A percentile compares a stretch with the other conserved stretches of the same genome.
These are phyloP conservation scores for Halteria grandinella DNA, from an alignment of 73 alveolate species.

Conservation along the genomic window DNA sequence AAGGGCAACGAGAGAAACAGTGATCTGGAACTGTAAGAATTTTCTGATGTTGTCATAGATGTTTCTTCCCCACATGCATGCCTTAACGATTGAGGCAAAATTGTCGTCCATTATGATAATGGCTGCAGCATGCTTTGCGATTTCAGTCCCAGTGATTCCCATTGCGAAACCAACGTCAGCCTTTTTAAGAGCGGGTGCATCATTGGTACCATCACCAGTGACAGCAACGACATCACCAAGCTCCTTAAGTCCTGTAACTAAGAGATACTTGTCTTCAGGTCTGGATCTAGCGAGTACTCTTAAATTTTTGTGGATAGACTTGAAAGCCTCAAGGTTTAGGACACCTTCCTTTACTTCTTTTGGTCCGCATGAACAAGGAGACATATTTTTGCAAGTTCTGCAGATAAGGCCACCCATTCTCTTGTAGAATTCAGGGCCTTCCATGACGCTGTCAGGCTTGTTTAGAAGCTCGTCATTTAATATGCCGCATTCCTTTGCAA, in stretches of 20 bases:
- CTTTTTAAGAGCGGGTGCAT: slow-evolving; percentile 86
- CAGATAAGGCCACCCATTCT: slow-evolving; percentile 88
- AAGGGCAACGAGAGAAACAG: slow-evolving; percentile 84
- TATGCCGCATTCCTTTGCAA: slow-evolving; percentile 93
- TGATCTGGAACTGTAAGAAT: slow-evolving; percentile 85
- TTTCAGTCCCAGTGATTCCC: slow-evolving; percentile 94
- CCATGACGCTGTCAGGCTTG: slow-evolving; percentile 32
- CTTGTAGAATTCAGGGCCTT: slow-evolving; percentile 80
- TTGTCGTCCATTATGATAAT: slow-evolving; percentile 76
- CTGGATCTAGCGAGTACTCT: slow-evolving; percentile 81
- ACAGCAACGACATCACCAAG: slow-evolving; percentile 84
- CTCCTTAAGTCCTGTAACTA: slow-evolving; percentile 81
- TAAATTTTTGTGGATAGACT: slow-evolving; percentile 60
- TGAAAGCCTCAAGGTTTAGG: slow-evolving; percentile 35
- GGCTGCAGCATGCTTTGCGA: slow-evolving; percentile 95
- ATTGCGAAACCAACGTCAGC: slow-evolving; percentile 92
- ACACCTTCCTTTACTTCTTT: slow-evolving; percentile 33
- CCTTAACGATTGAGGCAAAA: slow-evolving; percentile 85
- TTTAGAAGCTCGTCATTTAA: slow-evolving; percentile 70
- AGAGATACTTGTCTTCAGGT: slow-evolving; percentile 82
- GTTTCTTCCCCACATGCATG: slow-evolving; percentile 86
- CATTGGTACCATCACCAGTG: slow-evolving; percentile 90
- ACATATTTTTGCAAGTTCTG: slow-evolving; percentile 59
- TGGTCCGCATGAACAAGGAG: slow-evolving; percentile 60
- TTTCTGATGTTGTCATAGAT: slow-evolving; percentile 85